Evolutionary conservation across 441 rosid genomes (phyloP).

Genomic region (Arabidopsis lyrata): DNA sequence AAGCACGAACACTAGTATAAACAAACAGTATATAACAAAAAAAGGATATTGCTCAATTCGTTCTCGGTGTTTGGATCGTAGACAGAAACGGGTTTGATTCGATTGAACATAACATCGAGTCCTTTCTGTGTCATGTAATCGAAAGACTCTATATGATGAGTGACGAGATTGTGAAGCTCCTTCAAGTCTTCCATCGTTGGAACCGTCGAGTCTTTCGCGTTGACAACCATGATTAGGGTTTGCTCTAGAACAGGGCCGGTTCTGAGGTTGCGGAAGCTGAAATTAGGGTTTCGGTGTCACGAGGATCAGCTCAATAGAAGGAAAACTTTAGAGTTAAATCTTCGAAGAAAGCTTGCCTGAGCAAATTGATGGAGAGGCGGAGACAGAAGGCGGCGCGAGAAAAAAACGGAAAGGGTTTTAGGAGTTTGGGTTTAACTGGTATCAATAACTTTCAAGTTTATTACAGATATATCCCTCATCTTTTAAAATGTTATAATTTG

Average conservation of each 20-base stretch:
- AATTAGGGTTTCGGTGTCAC: background rate
- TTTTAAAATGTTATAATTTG: background rate
- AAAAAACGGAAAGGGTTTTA: slow-evolving; percentile 2
- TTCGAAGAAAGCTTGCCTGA: slow-evolving; percentile 8
- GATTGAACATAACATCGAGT: slow-evolving; percentile 70
- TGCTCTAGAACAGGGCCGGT: background rate
- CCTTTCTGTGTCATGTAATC: slow-evolving; percentile 84
- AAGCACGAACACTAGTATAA: background rate
- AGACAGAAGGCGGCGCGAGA: slow-evolving; percentile 9
- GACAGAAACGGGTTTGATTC: slow-evolving; percentile 64
- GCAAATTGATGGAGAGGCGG: background rate
- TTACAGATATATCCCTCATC: background rate
- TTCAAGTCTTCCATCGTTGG: slow-evolving; percentile 51
- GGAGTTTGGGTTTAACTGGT: slow-evolving; percentile 8
- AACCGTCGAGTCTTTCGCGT: slow-evolving; percentile 31
- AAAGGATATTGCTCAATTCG: slow-evolving; percentile 77
- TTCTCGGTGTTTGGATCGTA: slow-evolving; percentile 54
- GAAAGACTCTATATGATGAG: slow-evolving; percentile 84
- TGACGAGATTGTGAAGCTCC: slow-evolving; percentile 72
- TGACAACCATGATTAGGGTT: slow-evolving; percentile 35
- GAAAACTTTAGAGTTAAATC: background rate
- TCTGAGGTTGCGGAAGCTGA: background rate
- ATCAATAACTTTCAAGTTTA: background rate
- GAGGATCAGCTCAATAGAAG: no score
- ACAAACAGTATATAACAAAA: background rate